These are phyloP conservation scores for Gleditsia sinensis DNA, from an alignment of 306 rosid species.

Conservation along the genomic window DNA sequence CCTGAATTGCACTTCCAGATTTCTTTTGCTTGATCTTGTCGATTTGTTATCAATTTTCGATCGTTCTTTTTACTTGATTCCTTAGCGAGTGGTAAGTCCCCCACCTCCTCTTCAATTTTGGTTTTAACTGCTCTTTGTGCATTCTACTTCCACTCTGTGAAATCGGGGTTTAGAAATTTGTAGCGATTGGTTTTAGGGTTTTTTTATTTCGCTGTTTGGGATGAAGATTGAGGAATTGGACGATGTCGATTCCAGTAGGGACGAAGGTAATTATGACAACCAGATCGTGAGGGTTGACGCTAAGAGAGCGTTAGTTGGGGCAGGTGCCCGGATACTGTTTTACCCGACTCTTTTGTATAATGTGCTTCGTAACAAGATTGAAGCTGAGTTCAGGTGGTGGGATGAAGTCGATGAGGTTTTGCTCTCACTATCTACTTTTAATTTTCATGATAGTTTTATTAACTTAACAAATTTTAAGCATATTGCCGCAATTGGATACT, in stretches of 20 bases:
- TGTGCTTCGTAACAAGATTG: constrained; percentile 92
- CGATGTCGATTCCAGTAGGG: constrained; percentile 52
- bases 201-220: constrained; percentile 6
- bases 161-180: constrained; percentile 18
- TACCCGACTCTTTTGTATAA: constrained; percentile 95
- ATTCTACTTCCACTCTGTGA: not conserved
- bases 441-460: not conserved
- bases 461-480: no score
- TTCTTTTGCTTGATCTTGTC: constrained; percentile 15
- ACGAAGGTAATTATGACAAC: constrained; percentile 35
- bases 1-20: not conserved
- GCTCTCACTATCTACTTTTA: constrained; percentile 1
- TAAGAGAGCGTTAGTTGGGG: constrained; percentile 90
- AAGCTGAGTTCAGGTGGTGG: constrained; percentile 99
- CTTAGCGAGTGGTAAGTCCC: constrained; percentile 5
- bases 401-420: constrained; percentile 95
- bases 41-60: not conserved
- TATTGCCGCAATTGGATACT: not conserved
- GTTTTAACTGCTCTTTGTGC: constrained; percentile 4
- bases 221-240: constrained; percentile 96
- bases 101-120: not conserved
- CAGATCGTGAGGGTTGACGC: constrained; percentile 83
- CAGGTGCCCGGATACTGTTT: constrained; percentile 91
- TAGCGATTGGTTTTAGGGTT: constrained; percentile 33
- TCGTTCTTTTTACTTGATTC: constrained; percentile 18